These are phyloP conservation scores for Leccinum subatratum DNA, from an alignment of 1,284 basidiomycete genomes.

Conservation along the genomic window DNA sequence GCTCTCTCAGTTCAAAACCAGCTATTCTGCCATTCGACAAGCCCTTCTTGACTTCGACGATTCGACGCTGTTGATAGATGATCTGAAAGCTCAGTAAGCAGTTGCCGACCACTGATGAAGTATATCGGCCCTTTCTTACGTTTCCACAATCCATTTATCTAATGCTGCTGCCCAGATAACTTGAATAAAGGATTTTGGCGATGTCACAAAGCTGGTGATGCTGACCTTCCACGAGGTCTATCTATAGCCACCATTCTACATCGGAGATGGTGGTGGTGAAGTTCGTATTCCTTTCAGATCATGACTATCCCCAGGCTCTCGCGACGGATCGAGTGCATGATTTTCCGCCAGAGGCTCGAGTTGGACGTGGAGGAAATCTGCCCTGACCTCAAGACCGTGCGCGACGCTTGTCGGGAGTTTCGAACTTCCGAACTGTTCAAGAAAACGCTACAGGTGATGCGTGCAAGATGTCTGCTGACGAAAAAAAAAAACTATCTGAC, in stretches of 20 bases:
- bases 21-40: slow-evolving; percentile 57
- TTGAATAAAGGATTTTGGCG: slow-evolving; percentile 62
- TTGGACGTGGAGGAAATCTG: slow-evolving; percentile 80
- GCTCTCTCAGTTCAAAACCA: slow-evolving; percentile 69
- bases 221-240: slow-evolving; percentile 75
- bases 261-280: slow-evolving; percentile 4
- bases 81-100: slow-evolving; percentile 71
- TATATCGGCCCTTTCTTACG: slow-evolving; percentile 26
- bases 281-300: slow-evolving; percentile 45
- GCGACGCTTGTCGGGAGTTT: slow-evolving; percentile 70
- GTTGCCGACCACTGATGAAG: slow-evolving; percentile 75
- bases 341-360: slow-evolving; percentile 78
- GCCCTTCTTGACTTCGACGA: slow-evolving; percentile 73
- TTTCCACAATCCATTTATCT: neutral
- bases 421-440: slow-evolving; percentile 73
- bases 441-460: slow-evolving; percentile 38
- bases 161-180: slow-evolving; percentile 42
- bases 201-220: slow-evolving; percentile 67
- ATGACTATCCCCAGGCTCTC: slow-evolving; percentile 72
- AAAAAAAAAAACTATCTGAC: too few species aligned
- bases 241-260: slow-evolving; percentile 8
- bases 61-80: slow-evolving; percentile 58
- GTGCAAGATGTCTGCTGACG: neutral
- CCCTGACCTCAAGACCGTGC: slow-evolving; percentile 76
- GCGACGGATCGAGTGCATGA: slow-evolving; percentile 74